Conservation (phyloP, 345 rosid species). For the Hibiscus mutabilis region DNA sequence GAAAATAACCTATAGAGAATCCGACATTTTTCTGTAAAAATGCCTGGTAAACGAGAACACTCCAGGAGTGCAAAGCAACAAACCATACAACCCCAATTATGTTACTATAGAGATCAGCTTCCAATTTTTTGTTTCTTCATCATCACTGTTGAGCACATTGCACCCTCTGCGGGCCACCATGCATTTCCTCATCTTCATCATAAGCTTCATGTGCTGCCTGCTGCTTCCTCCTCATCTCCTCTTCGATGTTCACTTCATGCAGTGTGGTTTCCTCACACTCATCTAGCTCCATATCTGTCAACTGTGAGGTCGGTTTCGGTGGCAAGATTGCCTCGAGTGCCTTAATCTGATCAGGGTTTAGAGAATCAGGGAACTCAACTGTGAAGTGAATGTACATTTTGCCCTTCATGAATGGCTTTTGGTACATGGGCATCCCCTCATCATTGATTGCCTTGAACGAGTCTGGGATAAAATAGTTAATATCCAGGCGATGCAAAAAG, state of each 20-base stretch:
- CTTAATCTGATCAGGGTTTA: conserved; percentile 53
- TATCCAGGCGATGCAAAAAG: background rate
- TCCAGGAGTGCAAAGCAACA: background rate
- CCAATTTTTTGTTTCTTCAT: background rate
- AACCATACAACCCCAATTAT: background rate
- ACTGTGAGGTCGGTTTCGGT: conserved; percentile 26
- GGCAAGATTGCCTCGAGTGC: conserved; percentile 65
- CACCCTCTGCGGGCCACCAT: conserved; percentile 51
- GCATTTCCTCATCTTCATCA: conserved; percentile 44
- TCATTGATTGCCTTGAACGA: conserved; percentile 74
- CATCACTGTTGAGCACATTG: conserved; percentile 72
- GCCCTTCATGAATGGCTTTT: conserved; percentile 79
- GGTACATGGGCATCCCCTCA: conserved; percentile 83
- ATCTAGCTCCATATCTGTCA: conserved; percentile 76
- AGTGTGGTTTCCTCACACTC: conserved; percentile 84
- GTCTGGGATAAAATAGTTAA: conserved; percentile 26
- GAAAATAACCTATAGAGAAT: background rate
- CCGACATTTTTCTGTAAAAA: background rate
- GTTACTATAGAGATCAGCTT: conserved; percentile 10
- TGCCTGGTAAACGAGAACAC: background rate
- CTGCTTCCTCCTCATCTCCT: conserved; percentile 71
- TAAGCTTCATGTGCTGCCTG: conserved; percentile 49
- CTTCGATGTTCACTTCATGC: conserved; percentile 78
- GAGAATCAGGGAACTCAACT: conserved; percentile 80
- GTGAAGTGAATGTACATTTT: conserved; percentile 74